phyloP scores from a whole-genome alignment of 768 basidiomycete genomes.

The Boletus rubropictus region DNA sequence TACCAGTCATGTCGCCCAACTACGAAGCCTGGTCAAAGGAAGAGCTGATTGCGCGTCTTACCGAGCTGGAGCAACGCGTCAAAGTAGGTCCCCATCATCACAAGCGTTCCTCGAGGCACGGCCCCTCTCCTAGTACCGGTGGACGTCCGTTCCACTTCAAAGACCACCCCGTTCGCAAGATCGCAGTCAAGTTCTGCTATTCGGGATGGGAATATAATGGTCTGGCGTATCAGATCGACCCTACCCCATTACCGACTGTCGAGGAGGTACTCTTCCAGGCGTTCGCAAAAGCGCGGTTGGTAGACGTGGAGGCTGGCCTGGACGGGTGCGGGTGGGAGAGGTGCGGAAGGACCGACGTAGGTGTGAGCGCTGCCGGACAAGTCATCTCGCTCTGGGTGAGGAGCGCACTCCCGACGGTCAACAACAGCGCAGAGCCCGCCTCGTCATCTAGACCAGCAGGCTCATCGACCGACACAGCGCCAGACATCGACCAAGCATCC shows the following conservation, averaged over 20 bases:
- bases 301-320: conserved; percentile 67
- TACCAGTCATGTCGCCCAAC: conserved; percentile 34
- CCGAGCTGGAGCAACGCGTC: conserved; percentile 43
- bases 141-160: conserved; percentile 57
- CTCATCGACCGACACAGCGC: not conserved
- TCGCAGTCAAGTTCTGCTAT: conserved; percentile 91
- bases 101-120: conserved; percentile 12
- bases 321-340: conserved; percentile 87
- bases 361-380: conserved; percentile 92
- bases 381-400: conserved; percentile 90
- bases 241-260: conserved; percentile 80
- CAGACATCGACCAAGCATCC: conserved; percentile 5
- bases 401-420: conserved; percentile 45
- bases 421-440: not conserved
- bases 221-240: conserved; percentile 70
- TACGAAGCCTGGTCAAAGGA: conserved; percentile 61
- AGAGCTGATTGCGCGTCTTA: conserved; percentile 62
- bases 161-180: conserved; percentile 73
- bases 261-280: conserved; percentile 83
- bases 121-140: conserved; percentile 11
- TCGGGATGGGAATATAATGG: conserved; percentile 91
- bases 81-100: conserved; percentile 3
- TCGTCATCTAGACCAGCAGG: not conserved
- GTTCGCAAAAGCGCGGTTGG: conserved; percentile 66
- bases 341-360: conserved; percentile 92